Evolutionary conservation across 345 rosid genomes (phyloP).

Genomic region (Eucalyptus grandis): DNA sequence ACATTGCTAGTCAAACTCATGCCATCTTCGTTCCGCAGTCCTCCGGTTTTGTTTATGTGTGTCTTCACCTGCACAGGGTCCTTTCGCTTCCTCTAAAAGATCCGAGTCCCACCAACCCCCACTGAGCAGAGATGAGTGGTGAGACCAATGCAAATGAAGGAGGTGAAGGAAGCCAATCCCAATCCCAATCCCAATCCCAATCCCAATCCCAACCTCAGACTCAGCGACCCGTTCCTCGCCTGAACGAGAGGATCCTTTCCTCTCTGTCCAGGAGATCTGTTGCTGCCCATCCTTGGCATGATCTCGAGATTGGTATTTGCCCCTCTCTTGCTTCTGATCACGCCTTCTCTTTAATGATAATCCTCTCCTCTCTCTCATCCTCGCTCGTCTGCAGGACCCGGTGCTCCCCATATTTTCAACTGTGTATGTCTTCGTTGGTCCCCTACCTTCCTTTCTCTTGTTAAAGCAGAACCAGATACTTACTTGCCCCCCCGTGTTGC

Average conservation of each 20-base stretch:
- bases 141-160: conserved; percentile 7
- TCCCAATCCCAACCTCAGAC: not conserved
- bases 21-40: not conserved
- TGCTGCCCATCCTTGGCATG: conserved; percentile 99
- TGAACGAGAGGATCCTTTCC: conserved; percentile 95
- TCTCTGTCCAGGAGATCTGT: conserved; percentile 84
- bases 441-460: not conserved
- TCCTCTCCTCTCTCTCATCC: not conserved
- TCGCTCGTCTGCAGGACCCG: conserved; percentile 56
- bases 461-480: not conserved
- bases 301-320: conserved; percentile 83
- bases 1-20: not conserved
- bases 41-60: not conserved
- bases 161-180: not conserved
- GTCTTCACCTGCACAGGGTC: not conserved
- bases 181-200: not conserved
- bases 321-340: not conserved
- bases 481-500: not conserved
- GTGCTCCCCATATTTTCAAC: conserved; percentile 67
- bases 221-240: conserved; percentile 30
- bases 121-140: conserved; percentile 28
- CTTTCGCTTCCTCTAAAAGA: not conserved
- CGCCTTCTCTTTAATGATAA: not conserved
- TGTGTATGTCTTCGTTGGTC: conserved; percentile 28
- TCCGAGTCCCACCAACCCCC: not conserved